These are phyloP conservation scores for Acacia acuminata DNA, from an alignment of 306 rosid species.

Conservation along the genomic window DNA sequence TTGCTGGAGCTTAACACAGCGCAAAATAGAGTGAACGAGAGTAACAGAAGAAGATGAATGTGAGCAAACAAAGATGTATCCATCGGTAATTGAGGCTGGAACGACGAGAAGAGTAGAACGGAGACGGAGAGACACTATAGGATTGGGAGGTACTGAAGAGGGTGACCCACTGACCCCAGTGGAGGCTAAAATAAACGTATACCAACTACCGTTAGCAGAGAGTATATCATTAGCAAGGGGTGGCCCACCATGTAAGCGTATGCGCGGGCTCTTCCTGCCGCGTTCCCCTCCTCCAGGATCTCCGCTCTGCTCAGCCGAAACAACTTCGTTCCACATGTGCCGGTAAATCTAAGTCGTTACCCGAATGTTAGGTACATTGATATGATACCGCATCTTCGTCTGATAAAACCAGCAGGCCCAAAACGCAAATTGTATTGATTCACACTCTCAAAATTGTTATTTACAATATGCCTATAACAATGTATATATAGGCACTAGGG, in stretches of 20 bases:
- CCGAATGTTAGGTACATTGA: background rate
- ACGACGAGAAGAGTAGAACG: background rate
- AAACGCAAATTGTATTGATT: no score
- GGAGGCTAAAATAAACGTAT: background rate
- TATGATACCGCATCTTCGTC: background rate
- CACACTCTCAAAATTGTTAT: no score
- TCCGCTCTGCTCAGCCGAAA: background rate
- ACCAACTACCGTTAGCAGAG: background rate
- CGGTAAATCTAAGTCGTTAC: background rate
- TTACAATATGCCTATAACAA: no score
- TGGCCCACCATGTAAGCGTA: background rate
- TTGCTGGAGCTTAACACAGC: conserved; percentile 19
- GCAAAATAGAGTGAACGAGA: conserved; percentile 12
- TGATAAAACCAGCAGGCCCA: no score
- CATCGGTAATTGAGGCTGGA: conserved; percentile 17
- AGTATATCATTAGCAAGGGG: no score
- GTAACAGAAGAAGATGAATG: conserved; percentile 14
- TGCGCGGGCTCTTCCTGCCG: no score
- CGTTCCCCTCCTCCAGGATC: no score
- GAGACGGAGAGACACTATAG: background rate
- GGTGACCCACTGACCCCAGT: no score
- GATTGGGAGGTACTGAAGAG: background rate
- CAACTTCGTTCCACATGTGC: background rate
- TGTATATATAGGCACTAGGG: no score
- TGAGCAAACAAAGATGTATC: conserved; percentile 23